phyloP scores from a whole-genome alignment of 2,329 filamentous ascomycete genomes.

The Neofusicoccum umdonicola region DNA sequence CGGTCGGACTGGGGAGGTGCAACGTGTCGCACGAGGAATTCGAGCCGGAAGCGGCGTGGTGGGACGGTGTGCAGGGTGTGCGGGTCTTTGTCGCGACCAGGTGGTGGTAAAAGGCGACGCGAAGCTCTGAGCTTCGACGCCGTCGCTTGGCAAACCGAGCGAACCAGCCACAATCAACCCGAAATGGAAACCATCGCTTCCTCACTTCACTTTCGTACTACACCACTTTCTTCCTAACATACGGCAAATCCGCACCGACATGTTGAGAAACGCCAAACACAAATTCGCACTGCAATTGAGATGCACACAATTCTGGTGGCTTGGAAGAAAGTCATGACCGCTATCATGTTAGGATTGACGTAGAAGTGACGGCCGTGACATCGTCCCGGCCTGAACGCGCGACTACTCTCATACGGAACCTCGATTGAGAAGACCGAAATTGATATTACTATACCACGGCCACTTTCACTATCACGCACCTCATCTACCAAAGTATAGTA shows the following conservation, averaged over 20 bases:
- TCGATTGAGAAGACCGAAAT: not conserved
- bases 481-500: conserved; percentile 1
- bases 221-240: too few species aligned
- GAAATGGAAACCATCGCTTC: not conserved
- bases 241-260: too few species aligned
- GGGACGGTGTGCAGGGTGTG: not conserved
- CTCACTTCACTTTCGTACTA: not conserved
- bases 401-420: too few species aligned
- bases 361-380: too few species aligned
- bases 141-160: not conserved
- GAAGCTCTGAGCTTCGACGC: conserved; percentile 14
- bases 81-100: conserved; percentile 10
- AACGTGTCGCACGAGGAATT: not conserved
- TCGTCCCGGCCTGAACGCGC: too few species aligned
- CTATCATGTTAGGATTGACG: too few species aligned
- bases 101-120: conserved; percentile 10
- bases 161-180: not conserved
- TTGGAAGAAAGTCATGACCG: too few species aligned
- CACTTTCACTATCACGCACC: not conserved
- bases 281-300: too few species aligned
- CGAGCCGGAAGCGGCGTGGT: not conserved
- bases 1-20: not conserved
- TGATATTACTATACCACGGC: not conserved
- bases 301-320: too few species aligned
- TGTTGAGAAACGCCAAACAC: too few species aligned